Evolutionary conservation across 2,329 filamentous ascomycete genomes (phyloP), one percentile per base, ranked within the genome.

Genomic region (Truncatella angustata): DNA sequence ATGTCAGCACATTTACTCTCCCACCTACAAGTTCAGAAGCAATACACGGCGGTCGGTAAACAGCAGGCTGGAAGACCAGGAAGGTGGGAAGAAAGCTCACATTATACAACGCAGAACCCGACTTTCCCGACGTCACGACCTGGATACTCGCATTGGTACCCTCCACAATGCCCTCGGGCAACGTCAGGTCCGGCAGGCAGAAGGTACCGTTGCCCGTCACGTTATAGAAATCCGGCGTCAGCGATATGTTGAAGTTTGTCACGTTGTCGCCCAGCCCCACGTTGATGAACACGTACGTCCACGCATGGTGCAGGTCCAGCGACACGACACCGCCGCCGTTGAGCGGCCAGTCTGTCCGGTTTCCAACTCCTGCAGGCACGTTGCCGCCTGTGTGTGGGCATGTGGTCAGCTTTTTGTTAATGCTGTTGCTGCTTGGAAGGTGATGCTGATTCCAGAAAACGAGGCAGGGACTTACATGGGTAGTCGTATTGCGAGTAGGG

Each of bases 121-220:
- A 73, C 20, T 80, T 74, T 24, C 82, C 84, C 43, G 83, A 74
- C 4, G 83, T 86, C 32, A 90, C 78, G 48, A 91, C 82, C 71
- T 91, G 88, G 51, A 91, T 72, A 28, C 82, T 86, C 12, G 79
- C 87, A 44, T 80, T 75, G 57, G 79, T 77, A 37, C 87, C 88
- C 34, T 88, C 42, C 68, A 45, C 74, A 24, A 28, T 14, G 23
- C 40, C 40, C 57, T 5, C 71, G 72, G 84, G 83, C 4, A 87
- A 68, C 26, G 70, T 65, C 12, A 91, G 70, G 55, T 76, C 68
- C 7, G 83, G 79, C 11, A 91, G 61, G 69, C 88, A 92, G 62
- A 91, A 84, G 43, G 78, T 75, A 43, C 87, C 85, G 16, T 80
- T 71, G 69, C 63, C 87, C 68, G 71, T 84, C 63, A 68, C 81